Conservation (phyloP, 352 stramenopile species). For the Phytophthora ohioensis region DNA sequence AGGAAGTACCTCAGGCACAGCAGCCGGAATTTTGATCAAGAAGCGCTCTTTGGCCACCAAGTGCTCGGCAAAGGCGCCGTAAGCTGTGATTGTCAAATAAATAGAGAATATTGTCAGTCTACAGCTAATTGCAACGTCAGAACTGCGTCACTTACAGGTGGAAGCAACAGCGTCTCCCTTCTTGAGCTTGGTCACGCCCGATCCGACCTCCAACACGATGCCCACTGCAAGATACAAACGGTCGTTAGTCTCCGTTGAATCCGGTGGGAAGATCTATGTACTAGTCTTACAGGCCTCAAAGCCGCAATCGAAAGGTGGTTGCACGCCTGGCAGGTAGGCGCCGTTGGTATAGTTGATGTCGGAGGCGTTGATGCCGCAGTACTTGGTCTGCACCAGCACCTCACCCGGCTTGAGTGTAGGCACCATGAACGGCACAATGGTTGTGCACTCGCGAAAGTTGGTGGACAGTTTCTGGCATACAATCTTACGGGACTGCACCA, state of each 20-base stretch:
- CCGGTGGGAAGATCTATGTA: no score
- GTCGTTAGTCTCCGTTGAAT: conserved; percentile 1
- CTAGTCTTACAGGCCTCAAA: conserved; percentile 58
- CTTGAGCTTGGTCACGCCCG: conserved; percentile 56
- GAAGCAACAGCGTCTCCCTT: conserved; percentile 59
- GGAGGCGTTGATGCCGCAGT: conserved; percentile 66
- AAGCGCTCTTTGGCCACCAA: conserved; percentile 42
- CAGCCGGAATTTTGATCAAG: conserved; percentile 47
- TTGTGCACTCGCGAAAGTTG: conserved; percentile 81
- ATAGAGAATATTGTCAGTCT: not conserved
- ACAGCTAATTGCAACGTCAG: not conserved
- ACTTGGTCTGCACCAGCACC: conserved; percentile 64
- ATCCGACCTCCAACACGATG: conserved; percentile 52
- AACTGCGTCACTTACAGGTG: conserved; percentile 35
- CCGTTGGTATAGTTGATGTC: conserved; percentile 74
- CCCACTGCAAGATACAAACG: conserved; percentile 38
- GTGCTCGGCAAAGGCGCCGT: conserved; percentile 67
- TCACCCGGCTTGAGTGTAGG: conserved; percentile 51
- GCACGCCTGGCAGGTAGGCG: conserved; percentile 45
- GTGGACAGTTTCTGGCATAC: conserved; percentile 83
- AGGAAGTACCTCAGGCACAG: conserved; percentile 42
- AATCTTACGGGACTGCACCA: conserved; percentile 77
- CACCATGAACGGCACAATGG: conserved; percentile 62
- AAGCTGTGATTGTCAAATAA: conserved; percentile 22
- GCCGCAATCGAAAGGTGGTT: conserved; percentile 62